These are phyloP conservation scores for Volutella citrinella DNA, from an alignment of 2,329 filamentous ascomycete genomes.

Conservation along the genomic window DNA sequence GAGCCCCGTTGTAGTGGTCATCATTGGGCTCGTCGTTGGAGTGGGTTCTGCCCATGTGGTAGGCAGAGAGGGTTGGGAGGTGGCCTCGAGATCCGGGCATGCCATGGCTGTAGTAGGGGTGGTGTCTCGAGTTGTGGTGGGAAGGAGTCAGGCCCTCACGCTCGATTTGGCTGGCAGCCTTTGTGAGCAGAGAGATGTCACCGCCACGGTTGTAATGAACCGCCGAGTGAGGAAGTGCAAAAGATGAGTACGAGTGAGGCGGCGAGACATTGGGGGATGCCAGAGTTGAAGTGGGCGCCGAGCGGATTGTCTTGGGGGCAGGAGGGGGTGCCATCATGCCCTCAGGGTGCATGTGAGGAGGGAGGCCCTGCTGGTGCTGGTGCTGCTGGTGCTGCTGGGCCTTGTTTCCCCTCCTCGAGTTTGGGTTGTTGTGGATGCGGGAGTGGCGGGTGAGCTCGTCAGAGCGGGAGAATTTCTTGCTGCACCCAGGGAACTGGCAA, in stretches of 20 bases:
- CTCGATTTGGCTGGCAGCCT: constrained; percentile 60
- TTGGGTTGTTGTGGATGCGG: constrained; percentile 98
- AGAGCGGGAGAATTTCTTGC: constrained; percentile 93
- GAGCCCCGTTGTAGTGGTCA: constrained; percentile 67
- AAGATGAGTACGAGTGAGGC: constrained; percentile 82
- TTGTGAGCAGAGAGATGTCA: constrained; percentile 60
- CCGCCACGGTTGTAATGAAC: constrained; percentile 49
- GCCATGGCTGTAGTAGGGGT: constrained; percentile 52
- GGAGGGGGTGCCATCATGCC: constrained; percentile 76
- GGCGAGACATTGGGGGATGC: constrained; percentile 96
- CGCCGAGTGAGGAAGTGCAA: constrained; percentile 48
- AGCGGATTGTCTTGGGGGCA: constrained; percentile 76
- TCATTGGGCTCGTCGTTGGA: constrained; percentile 76
- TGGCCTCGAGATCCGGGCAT: constrained; percentile 55
- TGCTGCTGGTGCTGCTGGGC: constrained; percentile 44
- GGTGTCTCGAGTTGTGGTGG: constrained; percentile 46
- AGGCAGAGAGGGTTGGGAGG: constrained; percentile 76
- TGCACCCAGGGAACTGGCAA: constrained; percentile 92
- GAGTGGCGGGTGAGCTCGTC: constrained; percentile 97
- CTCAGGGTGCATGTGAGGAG: constrained; percentile 48
- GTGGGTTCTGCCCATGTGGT: constrained; percentile 90
- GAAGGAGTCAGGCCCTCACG: constrained; percentile 48
- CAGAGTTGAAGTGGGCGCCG: constrained; percentile 80
- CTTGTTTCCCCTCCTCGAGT: constrained; percentile 92
- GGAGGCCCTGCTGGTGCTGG: constrained; percentile 36